Base-by-base conservation (phyloP, 2,329 filamentous ascomycete species). In the Sordariomycetes sp. region DNA sequence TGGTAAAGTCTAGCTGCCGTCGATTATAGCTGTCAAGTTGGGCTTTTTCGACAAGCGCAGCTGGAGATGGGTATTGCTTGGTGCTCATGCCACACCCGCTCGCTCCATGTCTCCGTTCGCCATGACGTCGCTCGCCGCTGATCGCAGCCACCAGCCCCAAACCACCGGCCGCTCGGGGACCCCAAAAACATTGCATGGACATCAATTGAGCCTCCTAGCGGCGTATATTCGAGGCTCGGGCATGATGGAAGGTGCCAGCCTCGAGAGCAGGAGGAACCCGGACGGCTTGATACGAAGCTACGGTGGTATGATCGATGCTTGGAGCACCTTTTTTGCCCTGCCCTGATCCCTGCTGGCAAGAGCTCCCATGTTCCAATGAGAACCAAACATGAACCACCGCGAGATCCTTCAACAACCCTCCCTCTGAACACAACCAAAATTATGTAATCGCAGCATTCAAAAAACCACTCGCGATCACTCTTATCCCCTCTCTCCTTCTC, bases 401-500 rank as follows among this genome's bases (percentile, higher is more conserved):
- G n/a, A n/a, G 40, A n/a, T 46, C 16, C 40, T 14, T n/a, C 40
- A 16, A 50, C 4, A 50, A n/a, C n/a, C n/a, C n/a, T n/a, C n/a
- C n/a, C 20, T n/a, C 46, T 22, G n/a, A n/a, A 11, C 46, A 50
- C 20, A 20, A 46, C 18, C 22, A 8, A 24, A 20, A 50, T 50
- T 22, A 50, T 24, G 11, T 22, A 48, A 50, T 22, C 46, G 8
- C n/a, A 24, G 18, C 20, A 24, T 50, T 6, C 3, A 16, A 50
- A 50, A 50, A 11, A 20, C 22, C 20, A 11, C n/a, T 7, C 20
- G 22, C 54, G 22, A 40, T 55, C 35, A 4, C 28, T 7, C 54
- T 25, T 43, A 20, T 43, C 55, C 11, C 32, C 5, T 37, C 57
- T 56, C 46, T 59, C 58, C 53, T 60, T 57, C 58, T 63, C 58